A percentile compares a stretch with the other conserved stretches of the same genome.
phyloP scores from a whole-genome alignment of 495 filamentous ascomycete species.

The Penicillium silybi region DNA sequence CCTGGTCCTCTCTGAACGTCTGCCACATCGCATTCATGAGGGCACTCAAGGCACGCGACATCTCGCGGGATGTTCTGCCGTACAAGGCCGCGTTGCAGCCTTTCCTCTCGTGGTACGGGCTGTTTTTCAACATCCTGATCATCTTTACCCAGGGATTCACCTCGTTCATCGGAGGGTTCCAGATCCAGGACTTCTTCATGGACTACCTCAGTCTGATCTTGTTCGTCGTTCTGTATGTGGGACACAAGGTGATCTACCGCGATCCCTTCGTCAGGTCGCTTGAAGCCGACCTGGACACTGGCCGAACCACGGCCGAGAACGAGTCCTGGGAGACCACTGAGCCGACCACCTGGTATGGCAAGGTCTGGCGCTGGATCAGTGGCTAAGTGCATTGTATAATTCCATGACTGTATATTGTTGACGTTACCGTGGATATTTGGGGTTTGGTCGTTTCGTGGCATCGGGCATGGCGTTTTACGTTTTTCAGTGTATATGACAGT shows the following conservation, averaged over 20 bases:
- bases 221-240: conserved; percentile 54
- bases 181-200: conserved; percentile 54
- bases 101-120: conserved; percentile 55
- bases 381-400: conserved; percentile 14
- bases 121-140: conserved; percentile 62
- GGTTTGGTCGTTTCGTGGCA: conserved; percentile 12
- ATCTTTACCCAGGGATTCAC: conserved; percentile 69
- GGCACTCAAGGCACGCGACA: conserved; percentile 53
- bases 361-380: conserved; percentile 20
- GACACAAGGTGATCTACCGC: conserved; percentile 52
- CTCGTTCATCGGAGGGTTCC: conserved; percentile 58
- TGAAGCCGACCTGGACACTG: conserved; percentile 49
- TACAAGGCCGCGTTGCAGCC: conserved; percentile 58
- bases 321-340: conserved; percentile 43
- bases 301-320: conserved; percentile 36
- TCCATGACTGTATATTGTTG: neutral
- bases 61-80: conserved; percentile 53
- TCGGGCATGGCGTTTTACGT: conserved; percentile 5
- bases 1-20: conserved; percentile 57
- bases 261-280: conserved; percentile 37
- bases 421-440: conserved; percentile 5
- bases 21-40: conserved; percentile 61
- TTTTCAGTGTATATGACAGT: neutral
- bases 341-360: conserved; percentile 41
- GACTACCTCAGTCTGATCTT: conserved; percentile 61